Evolutionary conservation across 768 basidiomycete species (phyloP), one percentile per base, ranked within the genome.

Genomic region (Hydnomerulius pinastri): DNA sequence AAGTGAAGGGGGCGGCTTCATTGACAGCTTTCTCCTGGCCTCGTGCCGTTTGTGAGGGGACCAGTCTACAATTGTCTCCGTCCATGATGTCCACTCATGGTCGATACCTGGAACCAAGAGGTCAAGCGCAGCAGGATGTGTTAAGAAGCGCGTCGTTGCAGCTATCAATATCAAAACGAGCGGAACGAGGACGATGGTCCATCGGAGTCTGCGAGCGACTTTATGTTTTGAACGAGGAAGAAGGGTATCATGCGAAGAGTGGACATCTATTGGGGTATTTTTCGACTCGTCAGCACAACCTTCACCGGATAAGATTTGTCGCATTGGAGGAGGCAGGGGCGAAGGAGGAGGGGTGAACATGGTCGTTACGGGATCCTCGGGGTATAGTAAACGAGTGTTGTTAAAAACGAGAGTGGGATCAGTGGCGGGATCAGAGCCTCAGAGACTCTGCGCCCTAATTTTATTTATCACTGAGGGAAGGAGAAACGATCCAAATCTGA

Each of bases 131-230:
- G 67, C 71, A 27, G 77, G 78, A 57, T 78, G 82, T 9, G 75
- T 64, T 50, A 77, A 36, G 64, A 74, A 83, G n/a, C 72, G 79
- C 13, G 79, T 77, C 11, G 75, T 78, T 3, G 71, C 60, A 10
- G 82, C 80, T 52, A 87, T 73, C 36, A 83, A 47, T 32, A 85
- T 61, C 43, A 90, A 74, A 6, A 73, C 56, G 9, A 84, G 55
- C 2, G 87, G 87, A 2, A 86, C 72, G 28, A 83, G 54, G 35
- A 87, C 46, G 46, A 83, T 74, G 1, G 79, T 72, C 77, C 77
- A 80, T 61, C 70, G 68, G 35, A 64, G 46, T n/a, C 46, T 44
- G 29, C 46, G 73, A 71, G 44, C 73, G 20, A 67, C 20, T 79
- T 73, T 36, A 72, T 75, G 27, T 65, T 73, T 39, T 69, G 71